phyloP scores from a whole-genome alignment of 2,329 filamentous ascomycete species.

The Calonectria multiphialidica region DNA sequence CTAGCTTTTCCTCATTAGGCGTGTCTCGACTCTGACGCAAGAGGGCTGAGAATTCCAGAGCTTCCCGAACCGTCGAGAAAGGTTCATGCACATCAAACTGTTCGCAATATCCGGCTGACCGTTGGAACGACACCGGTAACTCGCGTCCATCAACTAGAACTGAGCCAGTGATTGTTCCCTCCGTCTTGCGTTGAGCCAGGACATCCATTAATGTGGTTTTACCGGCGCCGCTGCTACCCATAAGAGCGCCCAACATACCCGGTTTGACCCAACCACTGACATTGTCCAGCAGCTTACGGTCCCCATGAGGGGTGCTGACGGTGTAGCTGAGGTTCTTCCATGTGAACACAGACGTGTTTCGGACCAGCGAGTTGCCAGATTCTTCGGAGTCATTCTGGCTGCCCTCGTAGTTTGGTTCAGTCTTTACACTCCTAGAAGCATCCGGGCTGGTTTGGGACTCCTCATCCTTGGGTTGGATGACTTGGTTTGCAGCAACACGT shows the following conservation, averaged over 20 bases:
- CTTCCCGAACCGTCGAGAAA: conserved; percentile 70
- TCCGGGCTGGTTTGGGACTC: no score
- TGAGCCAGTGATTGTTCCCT: conserved; percentile 80
- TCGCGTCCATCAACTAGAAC: conserved; percentile 81
- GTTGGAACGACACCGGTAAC: conserved; percentile 79
- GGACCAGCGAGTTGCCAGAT: conserved; percentile 31
- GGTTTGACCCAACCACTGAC: conserved; percentile 85
- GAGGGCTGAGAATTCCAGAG: neutral
- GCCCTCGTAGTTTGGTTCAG: no score
- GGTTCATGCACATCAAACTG: conserved; percentile 75
- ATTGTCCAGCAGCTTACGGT: conserved; percentile 52
- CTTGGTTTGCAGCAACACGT: no score
- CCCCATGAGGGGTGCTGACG: conserved; percentile 62
- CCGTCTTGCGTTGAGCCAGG: conserved; percentile 76
- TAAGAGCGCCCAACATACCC: conserved; percentile 82
- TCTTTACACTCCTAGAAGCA: no score
- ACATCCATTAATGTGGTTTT: conserved; percentile 89
- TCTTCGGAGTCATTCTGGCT: neutral
- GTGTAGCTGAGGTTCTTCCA: conserved; percentile 80
- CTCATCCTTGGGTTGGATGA: no score
- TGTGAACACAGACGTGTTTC: conserved; percentile 68
- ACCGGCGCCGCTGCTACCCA: conserved; percentile 85
- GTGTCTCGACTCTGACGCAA: neutral
- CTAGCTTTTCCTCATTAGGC: neutral
- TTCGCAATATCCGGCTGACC: conserved; percentile 77